Evolutionary conservation across 169 alveolate genomes (phyloP).

Genomic region (Cryptosporidium viatorum): DNA sequence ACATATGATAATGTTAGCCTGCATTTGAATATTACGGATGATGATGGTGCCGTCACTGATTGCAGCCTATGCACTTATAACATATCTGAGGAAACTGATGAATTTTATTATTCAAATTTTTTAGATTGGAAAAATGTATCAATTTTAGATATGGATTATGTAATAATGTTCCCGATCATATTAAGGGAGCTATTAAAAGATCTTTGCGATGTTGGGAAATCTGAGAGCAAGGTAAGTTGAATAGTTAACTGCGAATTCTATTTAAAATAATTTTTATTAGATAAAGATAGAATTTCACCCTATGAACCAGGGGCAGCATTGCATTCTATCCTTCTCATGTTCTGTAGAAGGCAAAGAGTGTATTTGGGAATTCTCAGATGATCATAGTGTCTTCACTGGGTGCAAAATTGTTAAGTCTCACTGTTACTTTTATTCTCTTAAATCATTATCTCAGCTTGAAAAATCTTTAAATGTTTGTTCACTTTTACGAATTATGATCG

Average conservation of each 20-base stretch:
- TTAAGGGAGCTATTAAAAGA: conserved; percentile 61
- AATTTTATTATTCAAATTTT: not conserved
- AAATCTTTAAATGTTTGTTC: conserved; percentile 49
- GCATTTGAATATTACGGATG: conserved; percentile 58
- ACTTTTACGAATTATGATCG: conserved; percentile 8
- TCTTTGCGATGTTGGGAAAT: conserved; percentile 54
- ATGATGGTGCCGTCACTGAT: conserved; percentile 70
- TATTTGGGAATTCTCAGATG: conserved; percentile 69
- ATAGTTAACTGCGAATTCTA: too few species aligned
- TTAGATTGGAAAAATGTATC: not conserved
- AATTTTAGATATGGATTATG: conserved; percentile 24
- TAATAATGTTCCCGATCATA: conserved; percentile 36
- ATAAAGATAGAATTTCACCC: conserved; percentile 44
- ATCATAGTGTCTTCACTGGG: conserved; percentile 54
- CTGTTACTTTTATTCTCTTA: conserved; percentile 11
- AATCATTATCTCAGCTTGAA: conserved; percentile 54
- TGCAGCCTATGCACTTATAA: conserved; percentile 54
- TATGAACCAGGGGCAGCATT: not conserved
- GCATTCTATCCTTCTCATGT: conserved; percentile 61
- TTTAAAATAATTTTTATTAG: not conserved
- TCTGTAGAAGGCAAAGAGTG: conserved; percentile 68
- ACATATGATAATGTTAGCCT: conserved; percentile 56
- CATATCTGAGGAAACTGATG: conserved; percentile 19
- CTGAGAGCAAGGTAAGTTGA: conserved; percentile 66
- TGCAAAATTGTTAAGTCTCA: conserved; percentile 14